A percentile compares a stretch with the other conserved stretches of the same genome.
phyloP scores from a whole-genome alignment of 2,329 filamentous ascomycete genomes.

The Teratosphaeria gauchensis region DNA sequence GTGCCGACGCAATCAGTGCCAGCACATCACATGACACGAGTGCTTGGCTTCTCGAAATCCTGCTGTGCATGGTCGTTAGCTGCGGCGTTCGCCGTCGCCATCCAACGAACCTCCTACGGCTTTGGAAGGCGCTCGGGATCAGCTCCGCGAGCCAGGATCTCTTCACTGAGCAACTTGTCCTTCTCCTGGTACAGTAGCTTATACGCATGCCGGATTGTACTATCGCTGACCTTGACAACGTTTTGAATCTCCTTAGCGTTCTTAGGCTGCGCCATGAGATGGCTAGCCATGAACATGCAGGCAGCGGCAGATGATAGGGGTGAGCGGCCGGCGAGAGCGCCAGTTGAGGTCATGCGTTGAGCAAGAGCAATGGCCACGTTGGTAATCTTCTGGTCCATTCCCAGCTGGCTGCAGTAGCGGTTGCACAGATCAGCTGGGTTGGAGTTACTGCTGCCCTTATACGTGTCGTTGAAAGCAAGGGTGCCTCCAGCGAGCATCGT shows the following conservation, averaged over 20 bases:
- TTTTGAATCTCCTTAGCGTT: constrained; percentile 76
- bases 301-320: constrained; percentile 89
- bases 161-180: constrained; percentile 62
- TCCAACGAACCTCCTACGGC: constrained; percentile 8
- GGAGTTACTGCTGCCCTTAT: constrained; percentile 21
- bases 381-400: constrained; percentile 63
- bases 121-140: constrained; percentile 61
- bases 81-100: background rate
- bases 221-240: constrained; percentile 85
- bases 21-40: background rate
- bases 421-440: constrained; percentile 53
- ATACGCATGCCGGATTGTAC: constrained; percentile 93
- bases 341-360: constrained; percentile 63
- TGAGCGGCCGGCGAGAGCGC: constrained; percentile 81
- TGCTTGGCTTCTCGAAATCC: background rate
- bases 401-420: constrained; percentile 80
- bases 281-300: constrained; percentile 91
- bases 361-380: constrained; percentile 74
- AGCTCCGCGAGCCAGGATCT: constrained; percentile 57
- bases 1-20: background rate
- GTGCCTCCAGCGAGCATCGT: constrained; percentile 41
- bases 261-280: constrained; percentile 70
- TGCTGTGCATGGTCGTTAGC: background rate
- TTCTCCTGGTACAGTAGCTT: constrained; percentile 71
- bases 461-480: constrained; percentile 21